A percentile compares a stretch with the other conserved stretches of the same genome.
Evolutionary conservation across 139 green algal species (phyloP).

Genomic region (Dunaliella primolecta): DNA sequence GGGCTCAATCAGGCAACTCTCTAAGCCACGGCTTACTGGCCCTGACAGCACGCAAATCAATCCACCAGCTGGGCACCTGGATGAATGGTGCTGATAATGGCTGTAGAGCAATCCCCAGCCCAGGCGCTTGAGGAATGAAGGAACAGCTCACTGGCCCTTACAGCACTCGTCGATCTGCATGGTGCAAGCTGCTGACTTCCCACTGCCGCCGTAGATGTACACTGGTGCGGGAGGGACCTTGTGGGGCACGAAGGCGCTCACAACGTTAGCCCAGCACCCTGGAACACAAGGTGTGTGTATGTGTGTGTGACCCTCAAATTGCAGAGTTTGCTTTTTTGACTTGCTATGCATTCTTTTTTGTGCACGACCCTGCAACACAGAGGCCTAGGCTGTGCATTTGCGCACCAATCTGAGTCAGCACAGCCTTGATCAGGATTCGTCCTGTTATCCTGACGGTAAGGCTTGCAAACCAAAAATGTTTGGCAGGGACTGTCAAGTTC

Average conservation of each 20-base stretch:
- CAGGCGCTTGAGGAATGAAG: too few species aligned
- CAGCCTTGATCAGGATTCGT: too few species aligned
- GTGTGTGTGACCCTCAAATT: background rate
- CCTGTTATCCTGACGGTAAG: too few species aligned
- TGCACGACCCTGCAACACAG: too few species aligned
- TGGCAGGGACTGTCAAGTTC: too few species aligned
- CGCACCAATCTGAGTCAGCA: too few species aligned
- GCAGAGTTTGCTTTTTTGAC: too few species aligned
- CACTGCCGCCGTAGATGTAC: constrained; percentile 17
- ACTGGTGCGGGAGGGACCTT: constrained; percentile 36
- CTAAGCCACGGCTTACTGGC: background rate
- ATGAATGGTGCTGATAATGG: too few species aligned
- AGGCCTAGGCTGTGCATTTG: too few species aligned
- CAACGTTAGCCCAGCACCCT: constrained; percentile 57
- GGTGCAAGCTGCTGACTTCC: background rate
- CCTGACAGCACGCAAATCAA: background rate
- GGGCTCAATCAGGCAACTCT: background rate
- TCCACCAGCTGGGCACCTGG: background rate
- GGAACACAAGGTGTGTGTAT: constrained; percentile 1
- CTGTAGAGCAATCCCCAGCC: too few species aligned
- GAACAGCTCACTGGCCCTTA: background rate
- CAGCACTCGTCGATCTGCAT: background rate
- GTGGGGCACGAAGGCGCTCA: constrained; percentile 44
- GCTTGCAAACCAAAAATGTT: too few species aligned
- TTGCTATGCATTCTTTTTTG: too few species aligned